Evolutionary conservation across 2,329 filamentous ascomycete genomes (phyloP), one percentile per base, ranked within the genome.

Genomic region (Fusarium verrucosum): DNA sequence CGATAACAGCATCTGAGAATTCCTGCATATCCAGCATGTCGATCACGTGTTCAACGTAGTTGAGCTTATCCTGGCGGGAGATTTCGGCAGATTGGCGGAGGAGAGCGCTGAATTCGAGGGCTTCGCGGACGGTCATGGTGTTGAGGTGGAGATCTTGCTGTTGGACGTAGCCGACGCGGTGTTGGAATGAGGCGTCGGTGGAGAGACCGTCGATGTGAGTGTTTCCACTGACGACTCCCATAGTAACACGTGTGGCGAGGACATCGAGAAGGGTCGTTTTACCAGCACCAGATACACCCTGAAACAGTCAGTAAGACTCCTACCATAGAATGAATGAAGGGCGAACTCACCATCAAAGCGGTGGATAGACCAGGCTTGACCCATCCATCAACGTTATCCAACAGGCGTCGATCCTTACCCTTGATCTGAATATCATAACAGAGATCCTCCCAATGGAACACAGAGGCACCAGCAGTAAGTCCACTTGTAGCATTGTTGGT

Each of bases 221-320:
- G 59, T 91, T 85, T 50, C 90, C 90, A 20, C 82, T 83, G 13
- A 92, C 87, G 28, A 92, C 84, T 72, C 90, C 90, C 84, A 92
- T 90, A 2, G 88, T 91, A 4, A 89, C 87, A 70, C 90, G 87
- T 36, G 85, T 89, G 16, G 90, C 90, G 40, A 93, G 82, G 5
- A 89, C 88, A 74, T 92, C 89, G 17, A 93, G 79, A 14, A 93
- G 81, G 2, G 90, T 92, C 0, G 90, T 92, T 73, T 92, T 93
- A 36, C 90, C 90, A 22, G 90, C 90, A 63, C 90, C 89, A 41
- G 87, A 89, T 7, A 89, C 88, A 74, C 89, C 84, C 79, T 80
- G 2, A 3, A 8, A 9, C 4, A 7, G 23, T 64, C 10, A 66
- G 58, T 19, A 2, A 1, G 19, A 11, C 5, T 5, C 10, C 8